These are phyloP conservation scores for Leccinum pachyderme DNA, from an alignment of 1,284 basidiomycete genomes.

Conservation along the genomic window DNA sequence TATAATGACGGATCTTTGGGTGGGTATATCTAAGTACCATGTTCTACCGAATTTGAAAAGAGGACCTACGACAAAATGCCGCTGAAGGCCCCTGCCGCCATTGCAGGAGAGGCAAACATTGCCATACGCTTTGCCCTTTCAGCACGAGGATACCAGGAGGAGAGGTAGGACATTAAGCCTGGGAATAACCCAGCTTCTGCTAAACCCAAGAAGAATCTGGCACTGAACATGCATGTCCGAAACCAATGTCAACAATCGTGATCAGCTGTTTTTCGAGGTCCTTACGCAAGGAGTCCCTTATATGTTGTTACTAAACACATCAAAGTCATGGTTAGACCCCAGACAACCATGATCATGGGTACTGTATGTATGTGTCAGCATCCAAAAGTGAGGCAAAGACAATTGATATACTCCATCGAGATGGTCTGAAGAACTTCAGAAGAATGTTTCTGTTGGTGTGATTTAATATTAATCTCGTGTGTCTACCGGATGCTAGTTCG, in stretches of 20 bases:
- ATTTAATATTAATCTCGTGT: not conserved
- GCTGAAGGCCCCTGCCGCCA: not conserved
- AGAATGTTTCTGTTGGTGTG: not conserved
- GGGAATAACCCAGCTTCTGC: not conserved
- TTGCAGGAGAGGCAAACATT: not conserved
- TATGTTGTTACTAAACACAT: not conserved
- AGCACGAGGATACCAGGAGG: not conserved
- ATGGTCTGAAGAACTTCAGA: not conserved
- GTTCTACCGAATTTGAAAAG: not conserved
- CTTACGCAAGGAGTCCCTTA: not conserved
- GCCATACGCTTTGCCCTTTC: not conserved
- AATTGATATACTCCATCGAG: not conserved
- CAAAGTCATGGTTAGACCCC: not conserved
- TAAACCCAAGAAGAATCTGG: not conserved
- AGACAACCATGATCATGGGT: not conserved
- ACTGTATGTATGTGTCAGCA: not conserved
- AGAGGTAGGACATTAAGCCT: not conserved
- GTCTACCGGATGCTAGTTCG: not conserved
- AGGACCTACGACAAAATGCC: not conserved
- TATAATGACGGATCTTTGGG: not conserved
- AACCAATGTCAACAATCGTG: not conserved
- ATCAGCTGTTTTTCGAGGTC: not conserved
- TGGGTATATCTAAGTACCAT: not conserved
- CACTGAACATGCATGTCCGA: not conserved
- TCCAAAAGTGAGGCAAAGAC: not conserved